These are phyloP conservation scores for Neoarthrinium moseri DNA, from an alignment of 2,329 filamentous ascomycete species.

Conservation along the genomic window DNA sequence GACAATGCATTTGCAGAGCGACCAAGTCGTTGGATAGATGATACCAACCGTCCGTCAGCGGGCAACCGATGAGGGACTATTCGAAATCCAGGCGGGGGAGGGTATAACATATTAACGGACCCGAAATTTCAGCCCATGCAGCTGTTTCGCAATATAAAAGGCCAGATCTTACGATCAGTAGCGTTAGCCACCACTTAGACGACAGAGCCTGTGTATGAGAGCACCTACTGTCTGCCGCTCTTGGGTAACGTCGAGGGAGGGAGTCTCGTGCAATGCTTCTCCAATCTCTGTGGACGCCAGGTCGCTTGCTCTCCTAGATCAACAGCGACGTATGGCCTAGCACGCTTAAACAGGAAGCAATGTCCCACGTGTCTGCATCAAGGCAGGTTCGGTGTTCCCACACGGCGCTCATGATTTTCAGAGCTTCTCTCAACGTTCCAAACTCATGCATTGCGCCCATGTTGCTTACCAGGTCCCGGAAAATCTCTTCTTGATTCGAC, in stretches of 20 bases:
- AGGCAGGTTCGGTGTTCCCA: conserved; percentile 19
- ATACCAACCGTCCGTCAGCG: no score
- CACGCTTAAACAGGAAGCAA: conserved; percentile 22
- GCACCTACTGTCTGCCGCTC: no score
- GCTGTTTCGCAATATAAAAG: no score
- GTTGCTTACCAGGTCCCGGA: conserved; percentile 16
- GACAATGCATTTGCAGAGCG: no score
- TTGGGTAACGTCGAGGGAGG: neutral
- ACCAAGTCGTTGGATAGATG: no score
- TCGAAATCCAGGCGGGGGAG: no score
- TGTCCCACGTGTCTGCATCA: conserved; percentile 20
- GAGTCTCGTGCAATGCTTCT: neutral
- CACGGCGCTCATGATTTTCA: conserved; percentile 19
- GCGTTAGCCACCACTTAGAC: no score
- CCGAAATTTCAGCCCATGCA: no score
- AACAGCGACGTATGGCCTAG: conserved; percentile 16
- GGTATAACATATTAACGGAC: no score
- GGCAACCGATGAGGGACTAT: no score
- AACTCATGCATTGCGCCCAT: conserved; percentile 24
- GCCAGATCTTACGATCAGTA: no score
- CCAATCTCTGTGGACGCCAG: neutral
- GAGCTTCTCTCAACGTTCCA: conserved; percentile 21
- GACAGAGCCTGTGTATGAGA: no score
- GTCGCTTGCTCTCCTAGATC: neutral
- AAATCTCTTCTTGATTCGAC: conserved; percentile 20